A percentile compares a stretch with the other conserved stretches of the same genome.
Conservation (phyloP, 495 filamentous ascomycete species). For the Penicillium paxilli region DNA sequence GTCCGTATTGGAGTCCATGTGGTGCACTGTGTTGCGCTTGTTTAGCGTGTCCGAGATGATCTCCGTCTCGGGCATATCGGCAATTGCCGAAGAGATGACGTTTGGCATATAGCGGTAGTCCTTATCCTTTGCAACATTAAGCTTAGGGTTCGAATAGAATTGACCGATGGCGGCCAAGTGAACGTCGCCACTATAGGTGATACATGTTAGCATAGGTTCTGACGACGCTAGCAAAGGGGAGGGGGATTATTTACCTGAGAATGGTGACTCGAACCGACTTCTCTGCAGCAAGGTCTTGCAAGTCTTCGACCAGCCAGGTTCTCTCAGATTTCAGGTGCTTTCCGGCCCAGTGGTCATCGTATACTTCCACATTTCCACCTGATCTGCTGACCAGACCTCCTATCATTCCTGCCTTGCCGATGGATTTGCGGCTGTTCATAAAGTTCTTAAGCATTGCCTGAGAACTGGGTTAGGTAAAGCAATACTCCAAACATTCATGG, state of each 20-base stretch:
- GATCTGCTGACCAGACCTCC: slow-evolving; percentile 83
- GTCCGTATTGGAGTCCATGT: slow-evolving; percentile 71
- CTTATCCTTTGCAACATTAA: slow-evolving; percentile 73
- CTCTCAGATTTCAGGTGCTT: slow-evolving; percentile 90
- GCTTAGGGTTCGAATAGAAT: slow-evolving; percentile 86
- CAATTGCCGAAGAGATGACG: slow-evolving; percentile 87
- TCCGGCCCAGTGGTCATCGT: slow-evolving; percentile 98
- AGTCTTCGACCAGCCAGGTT: slow-evolving; percentile 79
- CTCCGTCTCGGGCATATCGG: slow-evolving; percentile 87
- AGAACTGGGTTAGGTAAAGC: slow-evolving; percentile 7
- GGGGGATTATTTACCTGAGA: slow-evolving; percentile 53
- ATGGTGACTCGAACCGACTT: slow-evolving; percentile 92
- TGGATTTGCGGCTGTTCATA: slow-evolving; percentile 83
- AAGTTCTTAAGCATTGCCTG: slow-evolving; percentile 68
- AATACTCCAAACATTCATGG: background rate
- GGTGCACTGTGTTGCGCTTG: slow-evolving; percentile 90
- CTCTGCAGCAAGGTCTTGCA: slow-evolving; percentile 87
- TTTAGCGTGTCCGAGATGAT: slow-evolving; percentile 89
- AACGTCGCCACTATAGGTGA: slow-evolving; percentile 70
- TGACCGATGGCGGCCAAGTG: slow-evolving; percentile 90
- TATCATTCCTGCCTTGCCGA: slow-evolving; percentile 79
- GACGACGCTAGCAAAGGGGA: background rate
- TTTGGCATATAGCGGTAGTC: slow-evolving; percentile 95
- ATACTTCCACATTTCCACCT: slow-evolving; percentile 89
- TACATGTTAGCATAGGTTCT: slow-evolving; percentile 14